Percentiles rank a stretch among this genome's conserved stretches.
Evolutionary conservation across 768 basidiomycete species (phyloP).

Genomic region (Suillus decipiens): DNA sequence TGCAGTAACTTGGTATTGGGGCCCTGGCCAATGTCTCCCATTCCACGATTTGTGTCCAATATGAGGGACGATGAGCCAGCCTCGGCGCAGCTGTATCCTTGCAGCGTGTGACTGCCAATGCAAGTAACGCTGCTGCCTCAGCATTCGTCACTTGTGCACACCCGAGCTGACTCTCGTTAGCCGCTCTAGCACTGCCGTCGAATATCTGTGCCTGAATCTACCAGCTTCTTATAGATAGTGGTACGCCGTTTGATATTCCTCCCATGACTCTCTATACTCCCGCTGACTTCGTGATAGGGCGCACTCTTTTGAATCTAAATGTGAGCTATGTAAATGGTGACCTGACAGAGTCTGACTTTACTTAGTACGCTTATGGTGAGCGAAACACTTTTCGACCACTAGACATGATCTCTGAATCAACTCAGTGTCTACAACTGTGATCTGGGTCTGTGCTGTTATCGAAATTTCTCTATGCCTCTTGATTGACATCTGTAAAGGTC

Average conservation of each 20-base stretch:
- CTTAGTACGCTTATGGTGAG: slow-evolving; percentile 11
- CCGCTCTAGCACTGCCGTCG: background rate
- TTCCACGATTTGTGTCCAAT: background rate
- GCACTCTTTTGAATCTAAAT: background rate
- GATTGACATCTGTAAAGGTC: slow-evolving; percentile 5
- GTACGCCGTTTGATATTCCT: background rate
- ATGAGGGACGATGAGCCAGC: background rate
- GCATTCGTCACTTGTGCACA: no score
- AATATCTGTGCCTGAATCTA: background rate
- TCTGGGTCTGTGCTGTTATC: background rate
- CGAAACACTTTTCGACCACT: background rate
- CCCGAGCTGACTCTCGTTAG: no score
- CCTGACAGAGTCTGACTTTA: background rate
- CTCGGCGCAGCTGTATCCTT: background rate
- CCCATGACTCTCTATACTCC: slow-evolving; percentile 1
- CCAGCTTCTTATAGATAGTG: background rate
- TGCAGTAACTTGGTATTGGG: no score
- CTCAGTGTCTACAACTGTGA: slow-evolving; percentile 2
- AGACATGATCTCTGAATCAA: background rate
- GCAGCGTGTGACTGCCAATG: background rate
- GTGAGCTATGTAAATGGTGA: background rate
- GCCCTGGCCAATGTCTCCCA: background rate
- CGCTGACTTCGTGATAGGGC: background rate
- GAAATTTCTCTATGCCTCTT: background rate
- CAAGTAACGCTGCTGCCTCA: no score